Evolutionary conservation across 306 rosid species (phyloP).

Genomic region (Albizia julibrissin): DNA sequence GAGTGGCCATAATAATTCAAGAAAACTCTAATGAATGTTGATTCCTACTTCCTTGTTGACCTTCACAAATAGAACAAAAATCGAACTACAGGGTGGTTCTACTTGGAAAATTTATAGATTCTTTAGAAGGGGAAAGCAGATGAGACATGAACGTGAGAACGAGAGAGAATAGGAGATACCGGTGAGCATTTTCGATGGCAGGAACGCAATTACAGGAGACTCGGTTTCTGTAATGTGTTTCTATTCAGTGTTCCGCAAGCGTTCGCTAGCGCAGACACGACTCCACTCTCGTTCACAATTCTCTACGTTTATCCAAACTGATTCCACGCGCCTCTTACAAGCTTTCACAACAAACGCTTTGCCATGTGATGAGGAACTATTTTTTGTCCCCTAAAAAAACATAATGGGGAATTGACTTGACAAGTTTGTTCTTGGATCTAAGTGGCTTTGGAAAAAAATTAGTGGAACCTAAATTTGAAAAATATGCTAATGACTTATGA

Average conservation of each 20-base stretch:
- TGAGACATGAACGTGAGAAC: neutral
- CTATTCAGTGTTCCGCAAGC: neutral
- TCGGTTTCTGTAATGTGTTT: neutral
- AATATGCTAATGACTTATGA: neutral
- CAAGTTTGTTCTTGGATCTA: neutral
- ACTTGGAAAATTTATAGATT: neutral
- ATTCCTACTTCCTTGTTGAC: no score
- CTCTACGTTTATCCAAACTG: slow-evolving; percentile 40
- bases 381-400: neutral
- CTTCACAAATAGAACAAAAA: slow-evolving; percentile 16
- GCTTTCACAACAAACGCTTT: neutral
- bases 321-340: neutral
- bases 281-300: slow-evolving; percentile 30
- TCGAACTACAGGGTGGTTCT: slow-evolving; percentile 10
- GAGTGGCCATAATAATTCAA: slow-evolving; percentile 49
- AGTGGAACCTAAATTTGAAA: neutral
- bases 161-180: slow-evolving; percentile 10
- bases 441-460: neutral
- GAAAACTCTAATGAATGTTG: neutral
- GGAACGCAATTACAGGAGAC: neutral
- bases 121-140: neutral
- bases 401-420: no score
- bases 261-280: slow-evolving; percentile 4
- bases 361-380: neutral
- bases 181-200: neutral